Evolutionary conservation across 345 rosid species (phyloP), one percentile per base, ranked within the genome.

Genomic region (Clausena lansium): DNA sequence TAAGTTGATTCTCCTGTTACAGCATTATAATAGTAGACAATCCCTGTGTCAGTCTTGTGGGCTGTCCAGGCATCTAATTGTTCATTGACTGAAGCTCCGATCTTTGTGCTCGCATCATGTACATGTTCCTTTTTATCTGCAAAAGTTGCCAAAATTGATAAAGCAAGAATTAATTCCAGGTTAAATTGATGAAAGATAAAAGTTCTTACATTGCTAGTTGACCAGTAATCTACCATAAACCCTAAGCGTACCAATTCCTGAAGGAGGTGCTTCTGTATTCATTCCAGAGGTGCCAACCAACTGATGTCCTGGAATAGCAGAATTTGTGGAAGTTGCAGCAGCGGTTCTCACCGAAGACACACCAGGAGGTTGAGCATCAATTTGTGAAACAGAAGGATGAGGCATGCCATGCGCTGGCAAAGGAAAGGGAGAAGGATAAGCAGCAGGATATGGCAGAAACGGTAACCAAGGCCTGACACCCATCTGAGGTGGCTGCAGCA

Each of bases 1-100:
- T 96, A 96, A 79, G 99, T 92, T 0, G 99, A 96, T 66, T 87
- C 89, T 75, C 98, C 92, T 17, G 98, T 94, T 73, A 89, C 85
- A 73, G 98, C 88, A 85, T 96, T 96, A 78, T 94, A 96, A 79
- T 96, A 96, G 85, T 96, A 96, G 73, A 89, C 85, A 80, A 85
- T 47, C 82, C 95, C 99, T 0, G 91, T 71, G 25, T 90, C 98
- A 38, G 98, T 84, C 91, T 86, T 96, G 87, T 94, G 98, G 60
- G 95, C 97, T 67, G 99, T 96, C 99, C 99, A 96, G 70, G 88
- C 83, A 84, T 94, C 91, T 33, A 80, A 61, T 47, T 85, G 87
- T 70, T 86, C 92, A 69, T 58, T 85, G 61, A 70, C 72, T 45
- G 89, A 58, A 70, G 77, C 71, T 79, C 80, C 84, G 67, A 59